Percentiles rank a stretch among this genome's conserved stretches.
These are phyloP conservation scores for Rhodotorula babjevae DNA, from an alignment of 768 basidiomycete genomes.

Conservation along the genomic window DNA sequence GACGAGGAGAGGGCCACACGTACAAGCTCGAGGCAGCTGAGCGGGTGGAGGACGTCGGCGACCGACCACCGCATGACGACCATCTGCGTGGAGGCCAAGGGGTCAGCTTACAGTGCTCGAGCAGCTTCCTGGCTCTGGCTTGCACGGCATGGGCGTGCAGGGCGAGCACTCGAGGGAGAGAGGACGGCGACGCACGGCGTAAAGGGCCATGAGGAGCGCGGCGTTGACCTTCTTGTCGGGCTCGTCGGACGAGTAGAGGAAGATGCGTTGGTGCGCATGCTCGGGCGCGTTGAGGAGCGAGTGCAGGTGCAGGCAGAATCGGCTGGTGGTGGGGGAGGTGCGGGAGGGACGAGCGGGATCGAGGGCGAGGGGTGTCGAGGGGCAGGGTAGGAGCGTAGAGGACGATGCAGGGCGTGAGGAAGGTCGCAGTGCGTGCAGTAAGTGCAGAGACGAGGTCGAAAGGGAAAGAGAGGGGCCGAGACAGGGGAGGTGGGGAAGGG, in stretches of 20 bases:
- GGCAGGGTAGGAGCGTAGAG: too few relatives aligned
- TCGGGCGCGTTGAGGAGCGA: constrained; percentile 69
- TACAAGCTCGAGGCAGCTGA: constrained; percentile 55
- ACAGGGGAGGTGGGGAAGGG: neutral
- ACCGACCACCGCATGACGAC: constrained; percentile 84
- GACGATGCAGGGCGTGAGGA: neutral
- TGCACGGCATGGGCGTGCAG: too few relatives aligned
- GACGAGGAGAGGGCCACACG: neutral
- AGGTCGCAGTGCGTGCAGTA: neutral
- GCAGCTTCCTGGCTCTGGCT: too few relatives aligned
- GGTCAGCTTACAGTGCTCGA: too few relatives aligned
- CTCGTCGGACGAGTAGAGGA: constrained; percentile 82
- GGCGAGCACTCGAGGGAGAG: neutral
- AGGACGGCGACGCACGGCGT: constrained; percentile 61
- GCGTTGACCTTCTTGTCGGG: constrained; percentile 87
- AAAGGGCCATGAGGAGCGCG: constrained; percentile 87
- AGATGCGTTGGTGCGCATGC: constrained; percentile 54
- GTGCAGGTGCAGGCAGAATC: constrained; percentile 80
- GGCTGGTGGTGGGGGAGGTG: constrained; percentile 20
- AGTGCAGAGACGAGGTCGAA: neutral
- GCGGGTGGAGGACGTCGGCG: constrained; percentile 91
- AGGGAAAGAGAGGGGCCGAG: too few relatives aligned
- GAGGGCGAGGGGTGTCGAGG: neutral
- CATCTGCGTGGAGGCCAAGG: constrained; percentile 57
- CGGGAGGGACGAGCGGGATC: neutral